Evolutionary conservation across 1,284 basidiomycete species (phyloP).

Genomic region (Ceratorhiza oryzae-sativae): DNA sequence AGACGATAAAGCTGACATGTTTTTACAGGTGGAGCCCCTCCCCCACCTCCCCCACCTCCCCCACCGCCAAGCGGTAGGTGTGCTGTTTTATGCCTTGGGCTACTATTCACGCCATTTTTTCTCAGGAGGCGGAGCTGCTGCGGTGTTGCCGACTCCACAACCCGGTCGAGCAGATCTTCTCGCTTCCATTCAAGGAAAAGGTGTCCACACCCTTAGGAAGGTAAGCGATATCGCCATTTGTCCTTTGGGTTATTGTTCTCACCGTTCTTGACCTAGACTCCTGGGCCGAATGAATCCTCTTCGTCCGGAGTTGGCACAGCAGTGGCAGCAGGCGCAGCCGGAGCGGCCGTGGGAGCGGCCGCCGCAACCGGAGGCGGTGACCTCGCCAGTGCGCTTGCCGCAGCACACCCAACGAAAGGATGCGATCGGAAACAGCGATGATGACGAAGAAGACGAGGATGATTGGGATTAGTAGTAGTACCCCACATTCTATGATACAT

Average conservation of each 20-base stretch:
- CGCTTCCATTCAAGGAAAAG: conserved; percentile 72
- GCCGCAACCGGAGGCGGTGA: conserved; percentile 59
- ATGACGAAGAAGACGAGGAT: conserved; percentile 90
- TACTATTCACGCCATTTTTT: neutral
- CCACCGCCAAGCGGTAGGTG: conserved; percentile 42
- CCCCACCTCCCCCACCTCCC: conserved; percentile 54
- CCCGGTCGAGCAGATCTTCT: conserved; percentile 66
- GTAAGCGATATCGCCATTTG: conserved; percentile 52
- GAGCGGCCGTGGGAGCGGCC: conserved; percentile 53
- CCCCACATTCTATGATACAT: neutral
- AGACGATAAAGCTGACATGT: neutral
- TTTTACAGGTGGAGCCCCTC: conserved; percentile 41
- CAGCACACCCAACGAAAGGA: conserved; percentile 81
- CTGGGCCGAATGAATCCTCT: neutral
- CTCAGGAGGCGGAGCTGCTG: conserved; percentile 17
- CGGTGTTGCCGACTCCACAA: conserved; percentile 35
- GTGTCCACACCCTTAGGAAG: conserved; percentile 78
- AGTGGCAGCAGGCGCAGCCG: conserved; percentile 56
- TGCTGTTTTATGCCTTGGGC: neutral
- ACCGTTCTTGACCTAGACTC: conserved; percentile 39
- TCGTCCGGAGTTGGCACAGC: conserved; percentile 45
- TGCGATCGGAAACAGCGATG: conserved; percentile 83
- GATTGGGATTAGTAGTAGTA: conserved; percentile 63
- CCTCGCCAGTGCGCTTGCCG: conserved; percentile 70
- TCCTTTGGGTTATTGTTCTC: conserved; percentile 30